Evolutionary conservation across 164 flowering plant species (phyloP).

Genomic region (Nelumbo lutea): DNA sequence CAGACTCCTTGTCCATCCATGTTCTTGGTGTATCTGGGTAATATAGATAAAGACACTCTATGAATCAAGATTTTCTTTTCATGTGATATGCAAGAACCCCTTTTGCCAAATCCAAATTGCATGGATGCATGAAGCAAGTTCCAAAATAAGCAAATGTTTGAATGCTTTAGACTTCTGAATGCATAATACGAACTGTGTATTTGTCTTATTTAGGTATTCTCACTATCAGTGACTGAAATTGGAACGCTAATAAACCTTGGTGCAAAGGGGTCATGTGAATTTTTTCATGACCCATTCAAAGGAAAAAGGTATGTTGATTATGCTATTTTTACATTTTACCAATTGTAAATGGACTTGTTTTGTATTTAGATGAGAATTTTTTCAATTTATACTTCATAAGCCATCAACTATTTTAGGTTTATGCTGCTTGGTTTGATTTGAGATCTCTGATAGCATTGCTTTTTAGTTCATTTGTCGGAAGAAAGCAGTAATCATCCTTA

Average conservation of each 20-base stretch:
- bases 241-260: constrained; percentile 79
- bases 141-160: neutral
- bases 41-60: no score
- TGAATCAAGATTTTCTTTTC: no score
- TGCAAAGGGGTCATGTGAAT: constrained; percentile 74
- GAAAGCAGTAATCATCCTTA: neutral
- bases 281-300: constrained; percentile 86
- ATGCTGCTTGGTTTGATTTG: neutral
- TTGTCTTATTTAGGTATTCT: constrained; percentile 57
- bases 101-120: no score
- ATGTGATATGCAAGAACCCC: no score
- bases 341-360: neutral
- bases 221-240: constrained; percentile 77
- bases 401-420: neutral
- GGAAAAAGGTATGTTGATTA: constrained; percentile 61
- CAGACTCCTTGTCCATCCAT: no score
- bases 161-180: neutral
- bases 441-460: neutral
- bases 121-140: no score
- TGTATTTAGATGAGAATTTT: neutral
- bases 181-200: neutral
- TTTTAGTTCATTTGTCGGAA: neutral
- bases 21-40: no score
- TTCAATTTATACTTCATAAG: neutral
- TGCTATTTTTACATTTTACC: neutral